Percentiles rank a stretch among this genome's conserved stretches.
These are phyloP conservation scores for Monosporozyma siamensis DNA, from an alignment of 805 yeast genomes.

Conservation along the genomic window DNA sequence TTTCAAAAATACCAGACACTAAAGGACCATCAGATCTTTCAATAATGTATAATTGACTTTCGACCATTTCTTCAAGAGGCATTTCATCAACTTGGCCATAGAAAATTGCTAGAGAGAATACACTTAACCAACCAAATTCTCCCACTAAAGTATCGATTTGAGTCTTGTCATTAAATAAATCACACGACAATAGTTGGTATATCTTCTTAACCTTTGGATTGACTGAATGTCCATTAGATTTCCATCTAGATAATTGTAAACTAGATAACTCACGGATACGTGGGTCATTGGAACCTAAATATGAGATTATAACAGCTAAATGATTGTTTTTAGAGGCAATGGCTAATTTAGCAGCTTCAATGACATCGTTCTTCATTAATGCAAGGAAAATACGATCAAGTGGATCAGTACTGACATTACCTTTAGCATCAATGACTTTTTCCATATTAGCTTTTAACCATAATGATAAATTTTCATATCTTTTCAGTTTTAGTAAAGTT, in stretches of 20 bases:
- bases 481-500: constrained; percentile 26
- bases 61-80: constrained; percentile 27
- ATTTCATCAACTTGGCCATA: constrained; percentile 45
- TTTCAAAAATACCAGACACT: constrained; percentile 10
- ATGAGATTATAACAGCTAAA: constrained; percentile 57
- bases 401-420: constrained; percentile 30
- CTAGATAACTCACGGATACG: constrained; percentile 46
- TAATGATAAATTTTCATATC: constrained; percentile 38
- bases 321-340: constrained; percentile 55
- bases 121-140: constrained; percentile 57
- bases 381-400: constrained; percentile 44
- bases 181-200: constrained; percentile 56
- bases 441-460: constrained; percentile 49
- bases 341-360: constrained; percentile 55
- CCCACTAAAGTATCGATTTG: constrained; percentile 30
- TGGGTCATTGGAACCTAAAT: constrained; percentile 62
- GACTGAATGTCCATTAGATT: constrained; percentile 31
- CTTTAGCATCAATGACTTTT: constrained; percentile 28
- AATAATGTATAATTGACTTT: constrained; percentile 9
- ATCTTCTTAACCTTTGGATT: constrained; percentile 50
- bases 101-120: constrained; percentile 49
- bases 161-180: constrained; percentile 25
- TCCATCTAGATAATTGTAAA: constrained; percentile 62
- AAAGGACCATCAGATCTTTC: constrained; percentile 6
- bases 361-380: constrained; percentile 47